A percentile compares a stretch with the other conserved stretches of the same genome.
Conservation (phyloP, 441 rosid species). For the Gossypium davidsonii region DNA sequence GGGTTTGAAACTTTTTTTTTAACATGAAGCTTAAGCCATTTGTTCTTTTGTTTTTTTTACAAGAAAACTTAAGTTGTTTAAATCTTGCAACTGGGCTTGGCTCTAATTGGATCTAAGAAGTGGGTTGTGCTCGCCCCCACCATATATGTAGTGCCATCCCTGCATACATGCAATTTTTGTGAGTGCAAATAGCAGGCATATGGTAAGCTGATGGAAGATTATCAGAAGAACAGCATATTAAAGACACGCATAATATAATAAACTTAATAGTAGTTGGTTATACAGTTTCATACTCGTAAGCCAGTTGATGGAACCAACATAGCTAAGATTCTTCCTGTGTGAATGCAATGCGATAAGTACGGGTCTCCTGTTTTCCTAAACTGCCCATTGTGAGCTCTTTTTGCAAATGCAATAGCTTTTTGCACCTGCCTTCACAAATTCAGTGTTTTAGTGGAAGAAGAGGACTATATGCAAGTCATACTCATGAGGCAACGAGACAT, state of each 20-base stretch:
- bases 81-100: no score
- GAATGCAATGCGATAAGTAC: slow-evolving; percentile 59
- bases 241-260: background rate
- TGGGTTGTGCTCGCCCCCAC: no score
- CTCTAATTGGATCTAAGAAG: no score
- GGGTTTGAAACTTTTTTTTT: no score
- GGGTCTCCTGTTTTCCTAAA: slow-evolving; percentile 70
- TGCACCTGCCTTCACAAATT: slow-evolving; percentile 71
- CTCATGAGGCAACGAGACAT: slow-evolving; percentile 23
- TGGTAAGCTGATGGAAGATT: background rate
- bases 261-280: background rate
- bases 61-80: no score
- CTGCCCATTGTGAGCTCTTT: slow-evolving; percentile 61
- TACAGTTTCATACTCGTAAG: slow-evolving; percentile 33
- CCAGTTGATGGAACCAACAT: slow-evolving; percentile 63
- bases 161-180: no score
- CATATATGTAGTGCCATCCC: no score
- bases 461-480: slow-evolving; percentile 9
- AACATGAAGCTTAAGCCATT: no score
- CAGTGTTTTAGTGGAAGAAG: slow-evolving; percentile 24
- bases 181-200: background rate
- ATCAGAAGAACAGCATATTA: background rate
- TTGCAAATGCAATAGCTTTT: slow-evolving; percentile 69
- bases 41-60: no score
- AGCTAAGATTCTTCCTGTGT: slow-evolving; percentile 61